Evolutionary conservation across 2,329 filamentous ascomycete species (phyloP), one percentile per base, ranked within the genome.

Genomic region (Diplodia scrobiculata): DNA sequence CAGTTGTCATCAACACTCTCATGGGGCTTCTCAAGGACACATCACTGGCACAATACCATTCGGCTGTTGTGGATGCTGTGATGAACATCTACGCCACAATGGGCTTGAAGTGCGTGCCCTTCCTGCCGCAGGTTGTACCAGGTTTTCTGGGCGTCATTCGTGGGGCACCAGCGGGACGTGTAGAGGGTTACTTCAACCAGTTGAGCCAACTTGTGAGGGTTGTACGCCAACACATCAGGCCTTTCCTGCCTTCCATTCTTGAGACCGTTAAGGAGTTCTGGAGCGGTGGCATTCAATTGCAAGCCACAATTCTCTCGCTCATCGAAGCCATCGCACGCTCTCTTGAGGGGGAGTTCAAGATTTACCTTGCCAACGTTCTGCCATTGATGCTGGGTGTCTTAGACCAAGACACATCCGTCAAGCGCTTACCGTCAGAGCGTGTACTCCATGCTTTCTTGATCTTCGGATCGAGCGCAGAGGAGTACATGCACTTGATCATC

Each of bases 401-500:
- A 19, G 94, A 99, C 70, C 91, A 92, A 69, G 95, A 99, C 74
- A 84, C 82, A 9, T 89, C 90, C 0, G 81, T 84, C 1, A 90
- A 91, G 73, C 86, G 92, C n/a, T 84, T 87, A 14, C 90, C 92
- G 2, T 96, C 93, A 0, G 92, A 97, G 75, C 89, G 90, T 71
- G 93, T 99, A 3, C 83, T 99, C 27, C 95, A 98, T 75, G 93
- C 94, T 0, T 97, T 99, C 77, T 81, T 99, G 32, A 91, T 99
- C 0, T 99, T 99, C 75, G 96, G 96, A 0, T 89, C 93, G 0
- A 98, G 93, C 73, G 91, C 91, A 11, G 95, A 99, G 76, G 95
- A 99, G 76, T 99, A 99, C 77, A 99, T 99, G 95, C 95, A 99
- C 76, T 84, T 99, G 63, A 98, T 99, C 70, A 91, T 99, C 62